These are phyloP conservation scores for Gomphus bonarii DNA, from an alignment of 1,284 basidiomycete species.

Conservation along the genomic window DNA sequence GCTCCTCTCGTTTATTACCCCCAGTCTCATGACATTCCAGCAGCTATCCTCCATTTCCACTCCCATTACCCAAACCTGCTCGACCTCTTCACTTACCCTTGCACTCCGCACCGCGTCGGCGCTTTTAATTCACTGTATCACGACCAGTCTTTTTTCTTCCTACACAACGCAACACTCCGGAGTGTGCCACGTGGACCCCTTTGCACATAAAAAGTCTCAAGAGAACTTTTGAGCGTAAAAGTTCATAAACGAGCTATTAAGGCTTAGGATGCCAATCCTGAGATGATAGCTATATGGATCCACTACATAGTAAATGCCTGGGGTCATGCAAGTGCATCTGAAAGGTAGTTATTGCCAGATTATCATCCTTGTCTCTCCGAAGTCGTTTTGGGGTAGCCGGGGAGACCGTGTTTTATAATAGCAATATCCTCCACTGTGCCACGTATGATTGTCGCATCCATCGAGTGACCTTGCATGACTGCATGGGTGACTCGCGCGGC, in stretches of 20 bases:
- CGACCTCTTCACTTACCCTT: conserved; percentile 78
- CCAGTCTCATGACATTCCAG: conserved; percentile 65
- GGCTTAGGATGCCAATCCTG: conserved; percentile 79
- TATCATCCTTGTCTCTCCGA: not conserved
- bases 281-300: conserved; percentile 76
- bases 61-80: conserved; percentile 64
- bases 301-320: conserved; percentile 77
- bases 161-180: conserved; percentile 70
- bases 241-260: conserved; percentile 83
- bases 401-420: conserved; percentile 76
- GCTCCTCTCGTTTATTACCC: conserved; percentile 32
- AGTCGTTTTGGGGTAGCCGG: conserved; percentile 31
- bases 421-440: conserved; percentile 71
- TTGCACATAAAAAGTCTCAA: conserved; percentile 90
- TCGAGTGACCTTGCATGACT: conserved; percentile 68
- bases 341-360: conserved; percentile 35
- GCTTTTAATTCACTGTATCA: conserved; percentile 75
- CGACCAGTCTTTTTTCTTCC: conserved; percentile 64
- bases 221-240: conserved; percentile 90
- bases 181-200: conserved; percentile 83
- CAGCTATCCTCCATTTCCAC: conserved; percentile 77
- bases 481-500: conserved; percentile 55
- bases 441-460: conserved; percentile 43
- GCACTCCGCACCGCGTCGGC: conserved; percentile 75
- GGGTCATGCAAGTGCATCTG: conserved; percentile 46